Conservation (phyloP, 768 basidiomycete genomes). For the Lyophyllum shimeji region DNA sequence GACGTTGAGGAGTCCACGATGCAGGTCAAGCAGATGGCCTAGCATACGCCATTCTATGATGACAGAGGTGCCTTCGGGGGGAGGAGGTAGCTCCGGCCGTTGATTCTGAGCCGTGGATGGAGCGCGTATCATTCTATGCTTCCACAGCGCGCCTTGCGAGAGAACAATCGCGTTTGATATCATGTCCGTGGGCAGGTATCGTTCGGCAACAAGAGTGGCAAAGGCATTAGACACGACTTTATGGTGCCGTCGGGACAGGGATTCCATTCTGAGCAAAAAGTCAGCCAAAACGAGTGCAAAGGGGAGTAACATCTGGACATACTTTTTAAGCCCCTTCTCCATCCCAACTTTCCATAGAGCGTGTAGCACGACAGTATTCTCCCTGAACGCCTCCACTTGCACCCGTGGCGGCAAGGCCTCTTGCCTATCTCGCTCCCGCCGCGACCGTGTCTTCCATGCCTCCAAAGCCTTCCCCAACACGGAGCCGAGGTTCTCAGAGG, state of each 20-base stretch:
- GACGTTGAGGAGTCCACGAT: constrained; percentile 62
- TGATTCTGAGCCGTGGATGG: constrained; percentile 27
- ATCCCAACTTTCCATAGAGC: constrained; percentile 64
- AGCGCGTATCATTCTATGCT: constrained; percentile 72
- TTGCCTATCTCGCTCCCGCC: constrained; percentile 36
- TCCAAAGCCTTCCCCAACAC: constrained; percentile 68
- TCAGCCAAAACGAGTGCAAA: constrained; percentile 7
- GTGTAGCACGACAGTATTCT: constrained; percentile 74
- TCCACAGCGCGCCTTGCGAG: constrained; percentile 82
- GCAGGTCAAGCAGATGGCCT: constrained; percentile 64
- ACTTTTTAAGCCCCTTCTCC: constrained; percentile 63
- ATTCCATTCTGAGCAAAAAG: constrained; percentile 42
- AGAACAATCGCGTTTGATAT: constrained; percentile 75
- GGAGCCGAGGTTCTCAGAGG: constrained; percentile 78
- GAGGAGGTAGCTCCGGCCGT: constrained; percentile 23
- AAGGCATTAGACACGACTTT: constrained; percentile 57
- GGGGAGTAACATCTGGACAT: constrained; percentile 20
- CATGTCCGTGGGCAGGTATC: constrained; percentile 70
- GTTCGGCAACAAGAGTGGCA: constrained; percentile 57
- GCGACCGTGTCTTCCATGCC: constrained; percentile 47
- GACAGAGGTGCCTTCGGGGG: constrained; percentile 30
- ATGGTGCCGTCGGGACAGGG: constrained; percentile 46
- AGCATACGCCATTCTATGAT: constrained; percentile 66
- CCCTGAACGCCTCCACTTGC: constrained; percentile 66
- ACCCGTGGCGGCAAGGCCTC: constrained; percentile 45